Base-by-base conservation (phyloP, 202 grass and related monocot genomes). In the Musa balbisiana region DNA sequence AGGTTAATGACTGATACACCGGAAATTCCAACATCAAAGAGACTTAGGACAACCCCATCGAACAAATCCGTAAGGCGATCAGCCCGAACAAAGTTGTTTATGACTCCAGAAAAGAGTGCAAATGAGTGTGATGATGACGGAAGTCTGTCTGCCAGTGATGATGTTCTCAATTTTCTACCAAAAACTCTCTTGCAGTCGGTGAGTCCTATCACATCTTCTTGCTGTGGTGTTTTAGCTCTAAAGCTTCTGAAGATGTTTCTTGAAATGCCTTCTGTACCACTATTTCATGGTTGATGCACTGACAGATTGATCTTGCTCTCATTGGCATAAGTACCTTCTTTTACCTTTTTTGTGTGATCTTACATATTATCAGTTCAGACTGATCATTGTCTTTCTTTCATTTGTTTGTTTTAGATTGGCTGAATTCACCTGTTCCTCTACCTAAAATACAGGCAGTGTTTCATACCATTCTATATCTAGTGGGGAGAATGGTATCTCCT, bases 141-240 rank as follows among this genome's bases (percentile, higher is more conserved):
- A 16, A 55, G 75, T 20, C 26, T 29, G 2, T 78, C 76, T 59
- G 53, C 60, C 0, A 69, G 83, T 62, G 82, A 89, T 66, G 86
- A 83, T 64, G 52, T 85, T 10, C 88, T 97, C 50, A 67, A 71
- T 86, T 91, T 97, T 80, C 86, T 97, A 55, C 93, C 93, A 1
- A 68, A 81, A 55, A 85, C 90, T 43, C 86, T 97, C 29, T 75
- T 92, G 53, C 82, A 87, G 29, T 97, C 90, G 43, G 90, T 43
- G 33, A 43, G 33, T 43, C 4, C 4, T 43, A 43, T 43, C 19
- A 71, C 65, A 33, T 29, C 11, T 13, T 15, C 15, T 33, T 29
- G 3, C 11, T 10, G 2, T 51, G 5, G 20, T 71, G 60, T 17
- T 17, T 12, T 60, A 59, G 27, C 12, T 51, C 20, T 52, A 51